These are phyloP conservation scores for Rostrohypoxylon terebratum DNA, from an alignment of 495 filamentous ascomycete species.

Conservation along the genomic window DNA sequence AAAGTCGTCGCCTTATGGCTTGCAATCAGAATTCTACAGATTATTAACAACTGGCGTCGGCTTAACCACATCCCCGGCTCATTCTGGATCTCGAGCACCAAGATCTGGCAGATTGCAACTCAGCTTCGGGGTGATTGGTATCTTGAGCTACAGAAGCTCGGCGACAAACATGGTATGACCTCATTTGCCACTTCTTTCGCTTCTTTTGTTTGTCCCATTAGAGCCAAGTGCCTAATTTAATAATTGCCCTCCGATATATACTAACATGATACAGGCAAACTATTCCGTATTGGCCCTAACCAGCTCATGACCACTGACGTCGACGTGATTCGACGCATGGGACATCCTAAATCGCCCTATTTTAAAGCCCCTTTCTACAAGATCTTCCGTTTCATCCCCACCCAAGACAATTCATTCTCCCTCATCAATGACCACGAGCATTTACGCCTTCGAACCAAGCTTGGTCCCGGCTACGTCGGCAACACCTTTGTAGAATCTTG, in stretches of 20 bases:
- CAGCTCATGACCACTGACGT: constrained; percentile 41
- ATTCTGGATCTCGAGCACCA: constrained; percentile 33
- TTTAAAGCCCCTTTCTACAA: constrained; percentile 28
- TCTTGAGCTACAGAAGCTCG: constrained; percentile 28
- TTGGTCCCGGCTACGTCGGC: constrained; percentile 32
- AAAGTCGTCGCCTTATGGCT: not conserved
- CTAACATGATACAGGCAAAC: constrained; percentile 24
- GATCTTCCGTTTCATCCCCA: constrained; percentile 38
- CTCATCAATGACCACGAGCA: constrained; percentile 38
- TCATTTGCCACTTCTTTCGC: not conserved
- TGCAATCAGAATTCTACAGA: not conserved
- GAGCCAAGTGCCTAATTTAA: not conserved
- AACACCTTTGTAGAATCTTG: constrained; percentile 32
- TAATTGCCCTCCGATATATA: not conserved
- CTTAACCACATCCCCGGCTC: constrained; percentile 38
- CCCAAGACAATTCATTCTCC: constrained; percentile 38
- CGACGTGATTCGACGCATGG: constrained; percentile 37
- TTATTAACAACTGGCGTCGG: constrained; percentile 25
- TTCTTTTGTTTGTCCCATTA: not conserved
- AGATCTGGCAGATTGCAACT: constrained; percentile 28
- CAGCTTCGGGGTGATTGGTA: constrained; percentile 36
- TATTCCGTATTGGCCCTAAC: constrained; percentile 37
- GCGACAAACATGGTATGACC: constrained; percentile 32
- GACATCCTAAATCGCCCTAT: constrained; percentile 31
- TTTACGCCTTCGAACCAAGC: constrained; percentile 27